Evolutionary conservation across 2,329 filamentous ascomycete species (phyloP).

Genomic region (Arthrinium puccinioides): DNA sequence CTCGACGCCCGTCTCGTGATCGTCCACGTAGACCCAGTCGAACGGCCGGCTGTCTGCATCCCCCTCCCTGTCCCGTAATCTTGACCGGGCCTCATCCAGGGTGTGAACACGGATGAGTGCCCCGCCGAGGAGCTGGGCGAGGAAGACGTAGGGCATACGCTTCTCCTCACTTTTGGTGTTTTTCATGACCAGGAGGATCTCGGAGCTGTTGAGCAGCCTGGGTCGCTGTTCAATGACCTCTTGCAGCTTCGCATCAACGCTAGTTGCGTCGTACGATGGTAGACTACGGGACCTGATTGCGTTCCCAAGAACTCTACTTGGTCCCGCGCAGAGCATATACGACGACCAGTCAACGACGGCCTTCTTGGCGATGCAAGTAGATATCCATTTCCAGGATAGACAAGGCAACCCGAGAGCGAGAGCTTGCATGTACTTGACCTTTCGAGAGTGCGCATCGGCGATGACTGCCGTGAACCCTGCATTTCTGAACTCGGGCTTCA

Average conservation of each 20-base stretch:
- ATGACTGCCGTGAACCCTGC: slow-evolving; percentile 80
- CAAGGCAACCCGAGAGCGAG: slow-evolving; percentile 85
- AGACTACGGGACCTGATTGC: slow-evolving; percentile 71
- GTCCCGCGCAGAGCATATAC: slow-evolving; percentile 80
- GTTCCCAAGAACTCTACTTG: slow-evolving; percentile 68
- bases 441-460: slow-evolving; percentile 77
- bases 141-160: slow-evolving; percentile 68
- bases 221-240: slow-evolving; percentile 53
- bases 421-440: slow-evolving; percentile 90
- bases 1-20: slow-evolving; percentile 31
- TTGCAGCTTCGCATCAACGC: slow-evolving; percentile 47
- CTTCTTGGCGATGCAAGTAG: slow-evolving; percentile 57
- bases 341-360: slow-evolving; percentile 65
- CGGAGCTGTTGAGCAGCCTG: slow-evolving; percentile 52
- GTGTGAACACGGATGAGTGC: slow-evolving; percentile 59
- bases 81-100: slow-evolving; percentile 54
- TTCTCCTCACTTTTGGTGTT: slow-evolving; percentile 51
- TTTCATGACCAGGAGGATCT: slow-evolving; percentile 65
- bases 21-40: slow-evolving; percentile 76
- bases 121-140: slow-evolving; percentile 73
- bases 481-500: slow-evolving; percentile 48
- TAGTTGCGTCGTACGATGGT: slow-evolving; percentile 47
- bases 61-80: slow-evolving; percentile 47
- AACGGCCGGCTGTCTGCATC: slow-evolving; percentile 41
- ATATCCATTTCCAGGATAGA: slow-evolving; percentile 74